Base-by-base conservation (phyloP, 306 rosid genomes). In the Quercus variabilis region DNA sequence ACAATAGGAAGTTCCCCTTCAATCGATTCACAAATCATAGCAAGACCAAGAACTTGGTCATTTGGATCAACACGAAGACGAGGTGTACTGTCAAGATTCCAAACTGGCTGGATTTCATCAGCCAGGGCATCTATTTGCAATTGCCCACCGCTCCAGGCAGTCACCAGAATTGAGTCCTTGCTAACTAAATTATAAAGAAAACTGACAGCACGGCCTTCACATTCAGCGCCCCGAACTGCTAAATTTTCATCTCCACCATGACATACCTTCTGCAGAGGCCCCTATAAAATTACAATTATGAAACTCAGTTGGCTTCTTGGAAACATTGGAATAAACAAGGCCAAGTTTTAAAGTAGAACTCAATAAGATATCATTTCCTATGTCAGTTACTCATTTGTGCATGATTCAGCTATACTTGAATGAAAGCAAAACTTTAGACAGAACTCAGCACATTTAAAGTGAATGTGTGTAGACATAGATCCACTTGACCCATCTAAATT, bases 91-190 rank as follows among this genome's bases (percentile, higher is more conserved):
- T 92, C 93, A 74, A 82, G 74, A 86, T 76, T 88, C 99, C 98
- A 95, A 51, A 93, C 88, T 69, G 98, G 97, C 80, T 95, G 99
- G 83, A 93, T 89, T 86, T 95, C 99, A 84, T 95, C 98, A 10
- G 99, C 98, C 78, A 95, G 83, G 74, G 97, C 98, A 88, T 93
- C 99, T 79, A 93, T 87, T 83, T 90, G 99, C 78, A 93, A 78
- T 67, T 95, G 93, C 83, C 99, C 99, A 75, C 94, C 94, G 86
- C 92, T 95, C 99, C 99, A 95, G 30, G 99, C 93, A 77, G 97
- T 91, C 74, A 95, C 91, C 76, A 95, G 77, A 75, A 95, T 83
- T 35, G 98, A 88, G 80, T 95, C 99, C 86, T 90, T 95, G 84
- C 91, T 85, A 68, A 93, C 92, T 76, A 91, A 51, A 85, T 88